Evolutionary conservation across 2,329 filamentous ascomycete species (phyloP), one percentile per base, ranked within the genome.

Genomic region (Exophiala spinifera): DNA sequence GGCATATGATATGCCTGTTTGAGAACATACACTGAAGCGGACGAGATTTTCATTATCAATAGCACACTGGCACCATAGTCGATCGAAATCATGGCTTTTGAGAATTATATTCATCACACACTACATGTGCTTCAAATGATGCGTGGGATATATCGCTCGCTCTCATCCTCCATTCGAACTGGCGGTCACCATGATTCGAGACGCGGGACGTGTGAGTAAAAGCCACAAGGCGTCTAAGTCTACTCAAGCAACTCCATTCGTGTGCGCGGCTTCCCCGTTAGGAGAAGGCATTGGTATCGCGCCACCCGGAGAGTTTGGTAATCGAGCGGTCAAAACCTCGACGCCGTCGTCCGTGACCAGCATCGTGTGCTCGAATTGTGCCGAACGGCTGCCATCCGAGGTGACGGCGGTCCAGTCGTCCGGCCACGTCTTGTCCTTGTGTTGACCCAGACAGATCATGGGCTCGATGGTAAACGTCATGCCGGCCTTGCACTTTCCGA

Each of bases 381-480:
- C 94, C 14, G 91, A 96, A 68, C 83, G 79, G 72, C 87, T 88
- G 47, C 94, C 94, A 69, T 99, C 94, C 53, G 86, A 82, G 0
- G 94, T 99, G 4, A 89, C 89, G 72, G 91, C 96, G 1, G 94
- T 99, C 94, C 94, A 99, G 76, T 97, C 90, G 70, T 99, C 94
- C 0, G 94, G 94, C 94, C 94, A 99, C 0, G 91, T 97, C 70
- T 94, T 87, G 68, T 99, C 94, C 60, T 84, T 84, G 72, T 96
- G 89, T 57, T 89, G 91, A 55, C 94, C 94, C 51, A 96, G 72
- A 37, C 90, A 91, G 69, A 99, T 91, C 94, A 99, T 99, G 14
- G 94, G 94, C 75, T 99, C 94, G 58, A 99, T 99, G 0, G 94
- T 99, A 67, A 99, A 99, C 61, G 91, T 96, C 91, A 97, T 96